Percentiles rank a stretch among this genome's conserved stretches.
These are phyloP conservation scores for Oleoguttula mirabilis DNA, from an alignment of 495 filamentous ascomycete genomes.

Conservation along the genomic window DNA sequence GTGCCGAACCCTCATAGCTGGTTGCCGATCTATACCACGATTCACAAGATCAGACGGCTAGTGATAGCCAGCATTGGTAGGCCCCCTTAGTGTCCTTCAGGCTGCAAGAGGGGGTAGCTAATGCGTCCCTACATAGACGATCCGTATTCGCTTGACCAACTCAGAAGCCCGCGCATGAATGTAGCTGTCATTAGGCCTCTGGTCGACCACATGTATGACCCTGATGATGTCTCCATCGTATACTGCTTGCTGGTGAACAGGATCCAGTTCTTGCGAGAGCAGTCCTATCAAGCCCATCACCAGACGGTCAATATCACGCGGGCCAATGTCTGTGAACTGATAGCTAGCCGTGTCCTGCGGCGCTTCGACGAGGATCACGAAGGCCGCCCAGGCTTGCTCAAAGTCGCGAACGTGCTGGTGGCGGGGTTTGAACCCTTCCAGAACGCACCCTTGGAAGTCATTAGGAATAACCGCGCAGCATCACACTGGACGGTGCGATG, in stretches of 20 bases:
- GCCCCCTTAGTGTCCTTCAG: background rate
- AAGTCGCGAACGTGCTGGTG: slow-evolving; percentile 57
- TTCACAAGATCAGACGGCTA: slow-evolving; percentile 23
- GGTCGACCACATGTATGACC: slow-evolving; percentile 57
- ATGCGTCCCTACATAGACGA: slow-evolving; percentile 34
- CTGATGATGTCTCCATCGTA: slow-evolving; percentile 52
- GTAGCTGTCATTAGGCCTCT: slow-evolving; percentile 55
- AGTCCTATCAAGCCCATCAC: slow-evolving; percentile 50
- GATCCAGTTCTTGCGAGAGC: slow-evolving; percentile 54
- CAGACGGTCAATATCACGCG: slow-evolving; percentile 58
- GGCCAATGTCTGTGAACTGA: slow-evolving; percentile 55
- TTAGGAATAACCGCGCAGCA: slow-evolving; percentile 36
- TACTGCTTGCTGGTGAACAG: slow-evolving; percentile 65
- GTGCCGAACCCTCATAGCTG: slow-evolving; percentile 25
- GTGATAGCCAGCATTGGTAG: slow-evolving; percentile 19
- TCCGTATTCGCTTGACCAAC: slow-evolving; percentile 53
- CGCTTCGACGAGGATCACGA: slow-evolving; percentile 56
- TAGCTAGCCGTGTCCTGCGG: slow-evolving; percentile 52
- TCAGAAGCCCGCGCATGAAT: slow-evolving; percentile 57
- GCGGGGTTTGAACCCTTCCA: slow-evolving; percentile 64
- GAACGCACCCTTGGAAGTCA: slow-evolving; percentile 46
- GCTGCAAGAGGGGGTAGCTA: slow-evolving; percentile 1
- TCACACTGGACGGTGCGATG: slow-evolving; percentile 36
- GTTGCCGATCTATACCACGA: slow-evolving; percentile 27
- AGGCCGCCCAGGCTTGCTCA: slow-evolving; percentile 47